A percentile compares a stretch with the other conserved stretches of the same genome.
Conservation (phyloP, 2,329 filamentous ascomycete genomes). For the Colletotrichum sp. region DNA sequence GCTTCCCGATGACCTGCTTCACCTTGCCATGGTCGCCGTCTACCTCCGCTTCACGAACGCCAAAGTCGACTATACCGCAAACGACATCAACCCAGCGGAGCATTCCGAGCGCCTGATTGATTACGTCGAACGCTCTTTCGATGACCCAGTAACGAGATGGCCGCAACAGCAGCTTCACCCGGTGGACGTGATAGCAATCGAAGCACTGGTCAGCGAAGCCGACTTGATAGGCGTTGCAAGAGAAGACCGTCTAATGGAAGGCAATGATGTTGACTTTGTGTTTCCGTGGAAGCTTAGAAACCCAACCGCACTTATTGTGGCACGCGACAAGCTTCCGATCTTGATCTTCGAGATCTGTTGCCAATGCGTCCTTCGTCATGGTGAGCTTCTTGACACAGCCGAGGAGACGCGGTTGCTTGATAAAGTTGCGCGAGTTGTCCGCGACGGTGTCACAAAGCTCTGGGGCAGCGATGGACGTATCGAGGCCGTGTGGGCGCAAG, state of each 20-base stretch:
- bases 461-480: not conserved
- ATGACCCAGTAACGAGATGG: not conserved
- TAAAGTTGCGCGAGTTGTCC: not conserved
- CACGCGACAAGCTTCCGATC: not conserved
- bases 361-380: not conserved
- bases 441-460: not conserved
- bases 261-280: not conserved
- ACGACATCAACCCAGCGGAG: not conserved
- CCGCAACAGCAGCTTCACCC: not conserved
- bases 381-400: not conserved
- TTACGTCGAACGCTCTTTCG: not conserved
- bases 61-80: not conserved
- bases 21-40: not conserved
- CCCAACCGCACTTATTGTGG: not conserved
- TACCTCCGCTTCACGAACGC: not conserved
- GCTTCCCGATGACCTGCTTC: not conserved
- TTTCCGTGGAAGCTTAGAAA: not conserved
- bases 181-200: not conserved
- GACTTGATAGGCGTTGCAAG: not conserved
- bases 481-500: not conserved
- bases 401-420: not conserved
- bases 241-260: not conserved
- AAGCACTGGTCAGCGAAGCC: not conserved
- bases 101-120: not conserved
- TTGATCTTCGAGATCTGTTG: not conserved